Evolutionary conservation across 148 eudicot species (phyloP), one percentile per base, ranked within the genome.

Genomic region (Polygonum aviculare): DNA sequence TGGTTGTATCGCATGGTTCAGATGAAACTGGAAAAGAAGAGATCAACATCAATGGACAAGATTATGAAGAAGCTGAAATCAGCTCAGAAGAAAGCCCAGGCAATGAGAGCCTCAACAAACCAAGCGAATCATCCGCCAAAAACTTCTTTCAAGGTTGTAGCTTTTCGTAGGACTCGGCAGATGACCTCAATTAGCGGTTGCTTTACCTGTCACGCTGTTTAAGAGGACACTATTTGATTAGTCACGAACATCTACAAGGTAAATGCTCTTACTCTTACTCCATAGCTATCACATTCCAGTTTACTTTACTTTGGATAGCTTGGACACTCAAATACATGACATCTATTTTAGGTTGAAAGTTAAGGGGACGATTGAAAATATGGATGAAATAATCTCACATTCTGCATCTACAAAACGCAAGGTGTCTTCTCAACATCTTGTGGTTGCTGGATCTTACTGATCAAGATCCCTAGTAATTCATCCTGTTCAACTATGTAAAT

Each of bases 11-110:
- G 44, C 36, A 50, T 77, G 62, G 26, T 83, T 79, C 85, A 95
- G 99, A 88, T 95, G 96, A 95, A 92, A 82, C 79, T 95, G 75
- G 99, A 95, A 80, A 95, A 95, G 87, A 95, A 90, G 84, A 89
- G 99, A 81, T 93, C 97, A 35, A 88, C 93, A 72, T 95, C 99
- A 49, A 90, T 95, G 87, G 94, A 95, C 72, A 95, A 88, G 84
- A 95, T 95, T 38, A 85, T 92, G 94, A 89, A 83, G 54, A 95
- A 95, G 80, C 83, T 95, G 81, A 88, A 82, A 87, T 88, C 92
- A 44, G 91, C 97, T 75, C 93, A 95, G 76, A 95, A 84, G 87
- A 95, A 95, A 82, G 97, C 99, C 52, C 97, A 93, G 79, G 86
- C 88, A 77, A 92, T 90, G 97, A 87, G 99, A 79, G 82, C 80